phyloP scores from a whole-genome alignment of 352 stramenopile genomes.

The Phytopythium helicoides region DNA sequence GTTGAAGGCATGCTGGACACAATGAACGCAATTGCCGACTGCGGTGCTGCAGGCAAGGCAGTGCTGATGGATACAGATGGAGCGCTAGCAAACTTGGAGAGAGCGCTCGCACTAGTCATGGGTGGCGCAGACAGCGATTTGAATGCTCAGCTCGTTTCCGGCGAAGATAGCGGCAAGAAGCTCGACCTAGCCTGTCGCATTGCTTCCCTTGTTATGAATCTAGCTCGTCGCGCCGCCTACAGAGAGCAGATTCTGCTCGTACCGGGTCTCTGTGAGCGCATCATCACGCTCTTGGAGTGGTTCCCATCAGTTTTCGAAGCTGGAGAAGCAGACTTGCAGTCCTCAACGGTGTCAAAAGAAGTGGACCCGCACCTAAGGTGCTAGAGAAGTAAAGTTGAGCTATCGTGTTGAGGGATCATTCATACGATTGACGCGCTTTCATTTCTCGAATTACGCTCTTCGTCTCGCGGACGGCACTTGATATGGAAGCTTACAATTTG shows the following conservation, averaged over 20 bases:
- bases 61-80: constrained; percentile 47
- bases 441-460: no score
- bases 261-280: constrained; percentile 17
- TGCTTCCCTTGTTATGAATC: constrained; percentile 47
- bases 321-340: constrained; percentile 5
- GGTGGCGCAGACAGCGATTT: constrained; percentile 12
- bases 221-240: constrained; percentile 30
- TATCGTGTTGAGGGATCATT: no score
- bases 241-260: constrained; percentile 52
- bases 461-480: neutral
- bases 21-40: constrained; percentile 59
- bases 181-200: constrained; percentile 52
- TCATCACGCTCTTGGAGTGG: constrained; percentile 39
- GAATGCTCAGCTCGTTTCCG: constrained; percentile 8
- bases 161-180: constrained; percentile 26
- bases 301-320: constrained; percentile 39
- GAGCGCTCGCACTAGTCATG: constrained; percentile 23
- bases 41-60: constrained; percentile 34
- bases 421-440: neutral
- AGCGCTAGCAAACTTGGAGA: constrained; percentile 44
- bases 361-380: no score
- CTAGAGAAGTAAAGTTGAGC: no score
- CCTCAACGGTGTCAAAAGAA: constrained; percentile 18
- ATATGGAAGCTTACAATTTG: neutral
- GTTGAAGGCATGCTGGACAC: constrained; percentile 53